Percentiles rank a stretch among this genome's conserved stretches.
Conservation (phyloP, 352 stramenopile species). For the Pythium periplocum region DNA sequence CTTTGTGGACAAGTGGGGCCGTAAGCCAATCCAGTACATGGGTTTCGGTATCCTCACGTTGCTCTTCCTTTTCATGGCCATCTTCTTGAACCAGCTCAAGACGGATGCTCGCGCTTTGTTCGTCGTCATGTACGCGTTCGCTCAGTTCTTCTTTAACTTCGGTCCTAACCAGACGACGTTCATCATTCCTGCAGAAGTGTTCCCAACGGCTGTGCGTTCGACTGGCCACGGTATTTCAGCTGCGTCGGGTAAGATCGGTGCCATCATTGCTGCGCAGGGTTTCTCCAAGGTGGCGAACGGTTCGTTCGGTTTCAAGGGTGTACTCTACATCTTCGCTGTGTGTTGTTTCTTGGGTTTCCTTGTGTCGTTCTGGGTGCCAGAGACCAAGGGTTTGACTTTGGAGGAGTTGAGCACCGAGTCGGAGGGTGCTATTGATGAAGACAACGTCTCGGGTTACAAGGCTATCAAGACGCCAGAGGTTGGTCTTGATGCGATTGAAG, state of each 20-base stretch:
- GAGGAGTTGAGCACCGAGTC: constrained; percentile 30
- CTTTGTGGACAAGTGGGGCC: constrained; percentile 35
- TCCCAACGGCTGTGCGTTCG: constrained; percentile 75
- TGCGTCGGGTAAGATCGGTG: constrained; percentile 24
- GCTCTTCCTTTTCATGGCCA: constrained; percentile 43
- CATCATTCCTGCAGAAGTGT: constrained; percentile 81
- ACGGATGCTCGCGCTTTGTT: constrained; percentile 27
- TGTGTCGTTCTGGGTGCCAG: constrained; percentile 45
- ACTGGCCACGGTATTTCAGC: constrained; percentile 76
- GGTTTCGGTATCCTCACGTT: constrained; percentile 39
- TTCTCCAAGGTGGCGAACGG: constrained; percentile 40
- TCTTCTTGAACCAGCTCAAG: constrained; percentile 40
- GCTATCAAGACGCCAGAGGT: constrained; percentile 5
- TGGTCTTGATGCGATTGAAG: no score
- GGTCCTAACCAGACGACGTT: constrained; percentile 80
- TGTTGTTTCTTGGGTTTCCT: constrained; percentile 42
- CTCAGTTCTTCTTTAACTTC: constrained; percentile 50
- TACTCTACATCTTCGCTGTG: constrained; percentile 3
- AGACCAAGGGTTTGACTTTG: constrained; percentile 49
- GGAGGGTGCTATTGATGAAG: constrained; percentile 6
- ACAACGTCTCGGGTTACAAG: constrained; percentile 1
- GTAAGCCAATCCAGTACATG: constrained; percentile 44
- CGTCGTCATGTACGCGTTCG: constrained; percentile 47
- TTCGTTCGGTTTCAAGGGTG: constrained; percentile 34
- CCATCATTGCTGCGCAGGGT: constrained; percentile 42